Conservation (phyloP, 2,329 filamentous ascomycete species). For the Pseudopithomyces chartarum region DNA sequence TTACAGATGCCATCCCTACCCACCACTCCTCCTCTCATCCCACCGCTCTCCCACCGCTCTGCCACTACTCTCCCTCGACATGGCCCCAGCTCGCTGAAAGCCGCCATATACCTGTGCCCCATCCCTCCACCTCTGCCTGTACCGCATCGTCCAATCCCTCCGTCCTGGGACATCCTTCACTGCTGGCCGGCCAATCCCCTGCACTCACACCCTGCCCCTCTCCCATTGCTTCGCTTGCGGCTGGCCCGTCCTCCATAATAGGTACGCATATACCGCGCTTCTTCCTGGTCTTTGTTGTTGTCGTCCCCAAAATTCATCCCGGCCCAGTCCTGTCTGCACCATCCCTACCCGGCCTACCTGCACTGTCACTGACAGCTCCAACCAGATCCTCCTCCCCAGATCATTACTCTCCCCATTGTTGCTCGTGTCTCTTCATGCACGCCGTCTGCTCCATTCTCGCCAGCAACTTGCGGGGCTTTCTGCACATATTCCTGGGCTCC, state of each 20-base stretch:
- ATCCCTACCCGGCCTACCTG: slow-evolving; percentile 14
- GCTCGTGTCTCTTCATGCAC: slow-evolving; percentile 35
- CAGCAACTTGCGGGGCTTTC: slow-evolving; percentile 34
- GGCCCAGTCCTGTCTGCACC: slow-evolving; percentile 10
- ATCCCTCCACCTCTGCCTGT: no score
- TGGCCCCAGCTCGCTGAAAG: no score
- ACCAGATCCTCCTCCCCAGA: slow-evolving; percentile 18
- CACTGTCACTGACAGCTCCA: slow-evolving; percentile 30
- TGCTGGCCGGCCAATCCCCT: slow-evolving; percentile 31
- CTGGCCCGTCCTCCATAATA: slow-evolving; percentile 31
- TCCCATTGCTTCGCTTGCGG: slow-evolving; percentile 28
- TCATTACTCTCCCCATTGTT: slow-evolving; percentile 25
- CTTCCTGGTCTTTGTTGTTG: slow-evolving; percentile 10
- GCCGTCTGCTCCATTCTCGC: slow-evolving; percentile 22
- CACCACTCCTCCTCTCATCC: neutral
- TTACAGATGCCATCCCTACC: slow-evolving; percentile 43
- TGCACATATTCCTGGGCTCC: slow-evolving; percentile 26
- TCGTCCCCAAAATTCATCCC: slow-evolving; percentile 12
- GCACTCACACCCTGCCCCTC: slow-evolving; percentile 23
- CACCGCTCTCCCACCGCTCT: slow-evolving; percentile 25
- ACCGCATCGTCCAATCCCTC: slow-evolving; percentile 19
- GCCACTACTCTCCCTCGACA: slow-evolving; percentile 29
- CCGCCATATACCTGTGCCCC: no score
- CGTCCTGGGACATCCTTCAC: slow-evolving; percentile 23
- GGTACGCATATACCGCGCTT: slow-evolving; percentile 40